Base-by-base conservation (phyloP, 2,329 filamentous ascomycete genomes). In the Xylaria sp. region DNA sequence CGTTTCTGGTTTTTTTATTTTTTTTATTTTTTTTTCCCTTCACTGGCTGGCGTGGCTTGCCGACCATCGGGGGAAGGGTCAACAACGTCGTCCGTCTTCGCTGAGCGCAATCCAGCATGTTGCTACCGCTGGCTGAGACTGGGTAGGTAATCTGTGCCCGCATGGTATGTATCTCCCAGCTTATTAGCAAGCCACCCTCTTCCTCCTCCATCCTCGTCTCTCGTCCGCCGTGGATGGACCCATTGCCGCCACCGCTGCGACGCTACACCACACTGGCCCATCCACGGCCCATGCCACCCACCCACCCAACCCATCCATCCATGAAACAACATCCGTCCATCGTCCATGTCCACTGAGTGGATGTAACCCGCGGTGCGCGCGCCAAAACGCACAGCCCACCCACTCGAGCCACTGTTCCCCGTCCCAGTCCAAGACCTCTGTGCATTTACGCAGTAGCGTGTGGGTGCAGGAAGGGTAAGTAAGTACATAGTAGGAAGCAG, bases 311-410 rank as follows among this genome's bases (percentile, higher is more conserved):
- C 44, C 60, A 57, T 44, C 66, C 65, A 62, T 51, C 58, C 50
- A 66, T 66, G 57, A 67, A 71, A 70, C 65, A 41, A 52, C 51
- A 59, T 55, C 67, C 67, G 46, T 70, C 70, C 65, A 63, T 59
- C 67, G 46, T 70, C 70, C 65, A 63, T 59, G 46, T 65, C 70
- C 62, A 63, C 59, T 52, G 58, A 66, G 52, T 65, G 61, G 57
- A 68, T 72, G 70, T 66, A 72, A 68, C 68, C 70, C 65, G 66
- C 64, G 70, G 69, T 65, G 65, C 50, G 65, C 63, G 65, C 66
- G 69, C 71, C 66, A 66, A 63, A 69, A 58, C 60, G 57, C 70
- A 62, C 68, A 70, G 73, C 70, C 67, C 71, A 28, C 28, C 28
- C 28, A 28, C 25, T 28, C 25, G 2, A 2, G 25, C 25, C 25